phyloP scores from a whole-genome alignment of 768 basidiomycete species.

The Trametes maxima region DNA sequence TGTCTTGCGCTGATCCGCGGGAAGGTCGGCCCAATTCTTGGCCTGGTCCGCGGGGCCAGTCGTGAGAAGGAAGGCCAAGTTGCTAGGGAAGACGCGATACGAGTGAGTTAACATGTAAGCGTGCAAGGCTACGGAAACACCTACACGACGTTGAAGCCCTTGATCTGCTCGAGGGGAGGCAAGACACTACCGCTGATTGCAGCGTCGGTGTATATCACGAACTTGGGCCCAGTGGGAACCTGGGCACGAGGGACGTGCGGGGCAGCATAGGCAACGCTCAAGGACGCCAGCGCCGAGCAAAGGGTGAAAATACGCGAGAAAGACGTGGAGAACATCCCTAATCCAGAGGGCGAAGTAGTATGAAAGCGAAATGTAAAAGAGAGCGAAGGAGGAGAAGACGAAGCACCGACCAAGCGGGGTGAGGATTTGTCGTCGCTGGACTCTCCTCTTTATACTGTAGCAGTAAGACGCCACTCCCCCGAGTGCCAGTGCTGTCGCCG shows the following conservation, averaged over 20 bases:
- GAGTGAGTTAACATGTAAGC: not conserved
- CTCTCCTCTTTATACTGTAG: not conserved
- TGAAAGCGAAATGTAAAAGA: not conserved
- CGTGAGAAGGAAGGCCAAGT: conserved; percentile 45
- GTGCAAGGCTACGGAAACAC: not conserved
- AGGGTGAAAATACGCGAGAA: conserved; percentile 15
- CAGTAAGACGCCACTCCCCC: not conserved
- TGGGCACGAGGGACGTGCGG: not conserved
- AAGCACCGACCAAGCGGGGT: conserved; percentile 11
- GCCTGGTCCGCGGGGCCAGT: conserved; percentile 48
- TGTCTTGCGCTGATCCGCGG: conserved; percentile 39
- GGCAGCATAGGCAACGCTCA: not conserved
- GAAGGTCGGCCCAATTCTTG: conserved; percentile 43
- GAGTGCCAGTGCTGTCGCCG: not conserved
- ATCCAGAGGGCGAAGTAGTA: conserved; percentile 7
- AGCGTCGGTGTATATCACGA: conserved; percentile 17
- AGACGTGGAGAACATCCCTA: conserved; percentile 13
- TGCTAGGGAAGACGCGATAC: conserved; percentile 25
- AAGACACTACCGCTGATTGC: conserved; percentile 2
- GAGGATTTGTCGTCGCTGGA: not conserved
- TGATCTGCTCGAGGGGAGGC: conserved; percentile 9
- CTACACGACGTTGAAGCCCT: conserved; percentile 18
- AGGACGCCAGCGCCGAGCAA: conserved; percentile 11
- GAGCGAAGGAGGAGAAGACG: not conserved
- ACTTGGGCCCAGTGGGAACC: conserved; percentile 11